A percentile compares a stretch with the other conserved stretches of the same genome.
These are phyloP conservation scores for Arthrinium phaeospermum DNA, from an alignment of 2,329 filamentous ascomycete species.

Conservation along the genomic window DNA sequence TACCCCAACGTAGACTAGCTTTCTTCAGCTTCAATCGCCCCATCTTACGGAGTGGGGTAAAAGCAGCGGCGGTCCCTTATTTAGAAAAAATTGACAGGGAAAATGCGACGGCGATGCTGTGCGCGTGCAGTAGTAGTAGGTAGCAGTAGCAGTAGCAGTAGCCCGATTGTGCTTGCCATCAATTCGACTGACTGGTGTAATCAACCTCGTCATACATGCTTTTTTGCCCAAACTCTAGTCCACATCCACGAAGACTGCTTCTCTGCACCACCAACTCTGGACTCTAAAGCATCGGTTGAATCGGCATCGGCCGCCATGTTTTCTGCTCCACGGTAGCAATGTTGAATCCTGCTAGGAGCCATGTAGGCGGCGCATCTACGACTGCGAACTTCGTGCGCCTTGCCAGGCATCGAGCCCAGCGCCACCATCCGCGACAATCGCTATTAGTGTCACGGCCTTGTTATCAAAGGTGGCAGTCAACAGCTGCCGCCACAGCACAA, in stretches of 20 bases:
- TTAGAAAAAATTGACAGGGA: neutral
- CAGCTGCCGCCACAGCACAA: conserved; percentile 34
- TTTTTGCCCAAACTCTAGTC: neutral
- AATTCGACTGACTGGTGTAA: neutral
- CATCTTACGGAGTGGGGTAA: neutral
- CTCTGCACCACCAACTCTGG: neutral
- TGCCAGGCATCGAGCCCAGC: conserved; percentile 53
- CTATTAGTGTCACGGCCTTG: conserved; percentile 46
- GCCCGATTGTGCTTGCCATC: neutral
- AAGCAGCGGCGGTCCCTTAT: conserved; percentile 1
- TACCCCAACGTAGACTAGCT: neutral
- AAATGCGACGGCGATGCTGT: conserved; percentile 6
- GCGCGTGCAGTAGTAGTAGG: neutral
- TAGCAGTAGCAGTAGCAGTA: neutral
- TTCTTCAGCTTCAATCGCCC: neutral
- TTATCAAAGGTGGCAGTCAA: conserved; percentile 50
- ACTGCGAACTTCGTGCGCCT: conserved; percentile 57
- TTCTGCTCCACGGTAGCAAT: conserved; percentile 40
- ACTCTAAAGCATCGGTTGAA: neutral
- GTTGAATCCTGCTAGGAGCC: conserved; percentile 46
- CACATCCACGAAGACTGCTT: neutral
- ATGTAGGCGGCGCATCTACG: conserved; percentile 45
- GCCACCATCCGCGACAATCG: conserved; percentile 40
- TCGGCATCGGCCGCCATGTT: conserved; percentile 29
- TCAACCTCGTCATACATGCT: conserved; percentile 13